Evolutionary conservation across 345 rosid genomes (phyloP).

Genomic region (Salix dunnii): DNA sequence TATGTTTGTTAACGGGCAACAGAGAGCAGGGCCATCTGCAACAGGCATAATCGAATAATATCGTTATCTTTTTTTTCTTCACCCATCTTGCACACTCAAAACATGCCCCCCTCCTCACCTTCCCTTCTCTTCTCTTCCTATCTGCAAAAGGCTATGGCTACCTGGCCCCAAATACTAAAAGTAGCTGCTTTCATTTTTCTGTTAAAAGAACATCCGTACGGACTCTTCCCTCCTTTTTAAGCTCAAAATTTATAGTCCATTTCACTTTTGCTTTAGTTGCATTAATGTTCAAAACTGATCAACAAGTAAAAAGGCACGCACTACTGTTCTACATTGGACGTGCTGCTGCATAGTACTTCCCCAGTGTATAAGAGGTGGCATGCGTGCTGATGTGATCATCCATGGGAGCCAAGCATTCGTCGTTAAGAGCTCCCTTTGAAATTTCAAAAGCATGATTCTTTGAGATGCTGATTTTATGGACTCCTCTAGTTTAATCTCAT

Average conservation of each 20-base stretch:
- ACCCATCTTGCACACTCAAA: neutral
- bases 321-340: neutral
- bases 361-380: constrained; percentile 17
- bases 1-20: neutral
- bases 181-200: constrained; percentile 5
- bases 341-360: constrained; percentile 21
- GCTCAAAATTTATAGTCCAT: neutral
- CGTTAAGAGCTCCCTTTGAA: no score
- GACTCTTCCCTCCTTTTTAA: constrained; percentile 7
- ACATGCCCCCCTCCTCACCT: neutral
- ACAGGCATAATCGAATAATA: constrained; percentile 43
- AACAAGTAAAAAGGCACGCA: neutral
- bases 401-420: constrained; percentile 13
- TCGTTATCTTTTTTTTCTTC: constrained; percentile 33
- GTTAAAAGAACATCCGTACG: constrained; percentile 11
- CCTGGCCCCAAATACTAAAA: neutral
- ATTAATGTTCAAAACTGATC: neutral
- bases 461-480: no score
- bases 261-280: neutral
- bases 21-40: constrained; percentile 2
- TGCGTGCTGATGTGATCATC: constrained; percentile 24
- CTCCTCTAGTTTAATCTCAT: neutral
- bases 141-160: constrained; percentile 3
- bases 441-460: no score
- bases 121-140: neutral